Evolutionary conservation across 2,329 filamentous ascomycete genomes (phyloP).

Genomic region (Arachnomyces sp.): DNA sequence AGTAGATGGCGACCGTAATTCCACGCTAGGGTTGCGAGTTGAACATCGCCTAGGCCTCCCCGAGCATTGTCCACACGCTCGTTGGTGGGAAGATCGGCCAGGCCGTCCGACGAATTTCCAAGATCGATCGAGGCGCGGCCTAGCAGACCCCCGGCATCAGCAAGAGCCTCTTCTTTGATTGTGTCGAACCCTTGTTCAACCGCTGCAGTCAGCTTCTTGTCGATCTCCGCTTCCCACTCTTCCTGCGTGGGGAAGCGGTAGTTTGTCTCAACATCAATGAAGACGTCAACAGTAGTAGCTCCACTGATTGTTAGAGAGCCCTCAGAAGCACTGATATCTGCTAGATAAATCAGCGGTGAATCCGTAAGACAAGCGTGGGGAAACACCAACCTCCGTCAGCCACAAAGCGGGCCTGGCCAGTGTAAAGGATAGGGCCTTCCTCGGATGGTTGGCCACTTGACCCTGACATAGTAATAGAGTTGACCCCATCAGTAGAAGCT

Average conservation of each 20-base stretch:
- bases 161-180: conserved; percentile 17
- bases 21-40: conserved; percentile 43
- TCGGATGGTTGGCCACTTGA: conserved; percentile 9
- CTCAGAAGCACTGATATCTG: conserved; percentile 6
- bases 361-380: no score
- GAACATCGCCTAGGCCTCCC: conserved; percentile 33
- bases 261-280: no score
- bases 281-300: conserved; percentile 19
- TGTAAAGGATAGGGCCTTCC: background rate
- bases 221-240: no score
- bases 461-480: conserved; percentile 17
- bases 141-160: conserved; percentile 20
- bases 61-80: conserved; percentile 8
- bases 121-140: conserved; percentile 16
- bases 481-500: conserved; percentile 20
- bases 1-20: conserved; percentile 45
- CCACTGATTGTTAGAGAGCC: conserved; percentile 20
- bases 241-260: no score
- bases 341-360: no score
- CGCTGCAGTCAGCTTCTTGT: conserved; percentile 18
- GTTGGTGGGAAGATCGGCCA: conserved; percentile 16
- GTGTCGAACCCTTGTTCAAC: conserved; percentile 8
- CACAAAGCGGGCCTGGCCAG: background rate
- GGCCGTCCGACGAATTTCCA: conserved; percentile 7
- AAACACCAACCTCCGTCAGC: background rate